Evolutionary conservation across 495 filamentous ascomycete species (phyloP).

Genomic region (Aspergillus funiculosus): DNA sequence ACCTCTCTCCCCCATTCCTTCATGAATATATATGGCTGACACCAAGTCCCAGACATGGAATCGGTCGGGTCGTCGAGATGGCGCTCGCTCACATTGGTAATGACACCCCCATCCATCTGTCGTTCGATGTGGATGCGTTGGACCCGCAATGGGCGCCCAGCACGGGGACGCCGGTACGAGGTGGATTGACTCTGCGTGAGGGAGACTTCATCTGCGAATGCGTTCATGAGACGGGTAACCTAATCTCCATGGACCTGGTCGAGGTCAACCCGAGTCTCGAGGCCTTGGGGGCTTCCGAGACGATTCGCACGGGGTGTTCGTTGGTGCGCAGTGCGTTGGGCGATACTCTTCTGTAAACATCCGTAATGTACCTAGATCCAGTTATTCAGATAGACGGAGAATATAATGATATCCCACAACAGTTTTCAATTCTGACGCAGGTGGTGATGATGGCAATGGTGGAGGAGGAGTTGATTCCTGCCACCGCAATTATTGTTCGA

Average conservation of each 20-base stretch:
- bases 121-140: constrained; percentile 94
- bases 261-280: constrained; percentile 93
- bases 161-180: constrained; percentile 91
- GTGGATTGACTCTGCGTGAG: constrained; percentile 91
- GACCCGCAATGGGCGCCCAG: constrained; percentile 95
- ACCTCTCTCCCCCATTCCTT: not conserved
- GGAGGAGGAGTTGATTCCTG: too few species aligned
- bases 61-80: constrained; percentile 96
- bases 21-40: constrained; percentile 1
- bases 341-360: constrained; percentile 69
- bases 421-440: too few species aligned
- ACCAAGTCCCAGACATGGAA: constrained; percentile 62
- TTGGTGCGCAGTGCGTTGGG: constrained; percentile 87
- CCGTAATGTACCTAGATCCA: not conserved
- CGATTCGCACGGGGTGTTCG: constrained; percentile 82
- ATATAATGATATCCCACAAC: constrained; percentile 3
- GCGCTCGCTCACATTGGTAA: constrained; percentile 87
- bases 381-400: not conserved
- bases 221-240: constrained; percentile 85
- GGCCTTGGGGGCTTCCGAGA: constrained; percentile 71
- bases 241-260: constrained; percentile 89
- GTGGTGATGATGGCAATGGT: too few species aligned
- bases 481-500: constrained; percentile 23
- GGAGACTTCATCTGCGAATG: constrained; percentile 98
- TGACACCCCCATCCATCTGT: constrained; percentile 93